phyloP scores from a whole-genome alignment of 192 early-diverging fungal genomes.

The Coemansia guatemalensis region DNA sequence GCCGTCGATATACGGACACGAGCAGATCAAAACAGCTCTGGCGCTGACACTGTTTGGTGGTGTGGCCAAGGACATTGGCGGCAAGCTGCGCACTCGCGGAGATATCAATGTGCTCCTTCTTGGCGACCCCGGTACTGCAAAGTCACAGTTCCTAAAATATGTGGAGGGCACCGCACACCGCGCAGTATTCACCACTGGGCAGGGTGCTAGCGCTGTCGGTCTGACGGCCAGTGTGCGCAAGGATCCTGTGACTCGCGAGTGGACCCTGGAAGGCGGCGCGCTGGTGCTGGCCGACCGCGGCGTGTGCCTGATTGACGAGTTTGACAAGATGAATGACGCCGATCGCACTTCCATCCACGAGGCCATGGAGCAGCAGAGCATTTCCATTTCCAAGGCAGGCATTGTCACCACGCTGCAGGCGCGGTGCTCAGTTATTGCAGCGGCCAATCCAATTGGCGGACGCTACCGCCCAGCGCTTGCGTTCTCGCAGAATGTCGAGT shows the following conservation, averaged over 20 bases:
- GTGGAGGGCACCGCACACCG: conserved; percentile 83
- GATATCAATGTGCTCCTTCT: conserved; percentile 97
- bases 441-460: conserved; percentile 82
- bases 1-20: conserved; percentile 98
- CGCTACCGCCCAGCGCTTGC: conserved; percentile 87
- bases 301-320: conserved; percentile 86
- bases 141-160: conserved; percentile 85
- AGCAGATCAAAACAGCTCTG: conserved; percentile 93
- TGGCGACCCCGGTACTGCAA: conserved; percentile 86
- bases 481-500: conserved; percentile 95
- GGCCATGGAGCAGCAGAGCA: conserved; percentile 90
- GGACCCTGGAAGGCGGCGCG: conserved; percentile 89
- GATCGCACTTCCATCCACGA: conserved; percentile 94
- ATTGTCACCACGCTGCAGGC: conserved; percentile 85
- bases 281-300: conserved; percentile 85
- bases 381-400: conserved; percentile 86
- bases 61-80: conserved; percentile 90
- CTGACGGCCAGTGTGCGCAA: conserved; percentile 82
- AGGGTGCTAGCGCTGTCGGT: conserved; percentile 83
- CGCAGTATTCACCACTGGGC: conserved; percentile 84
- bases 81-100: conserved; percentile 93
- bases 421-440: conserved; percentile 77
- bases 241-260: conserved; percentile 83
- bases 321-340: conserved; percentile 91
- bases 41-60: conserved; percentile 95